Percentiles rank a stretch among this genome's conserved stretches.
Conservation (phyloP, 78 protist genomes). For the Anaeramoeba flamelloides region DNA sequence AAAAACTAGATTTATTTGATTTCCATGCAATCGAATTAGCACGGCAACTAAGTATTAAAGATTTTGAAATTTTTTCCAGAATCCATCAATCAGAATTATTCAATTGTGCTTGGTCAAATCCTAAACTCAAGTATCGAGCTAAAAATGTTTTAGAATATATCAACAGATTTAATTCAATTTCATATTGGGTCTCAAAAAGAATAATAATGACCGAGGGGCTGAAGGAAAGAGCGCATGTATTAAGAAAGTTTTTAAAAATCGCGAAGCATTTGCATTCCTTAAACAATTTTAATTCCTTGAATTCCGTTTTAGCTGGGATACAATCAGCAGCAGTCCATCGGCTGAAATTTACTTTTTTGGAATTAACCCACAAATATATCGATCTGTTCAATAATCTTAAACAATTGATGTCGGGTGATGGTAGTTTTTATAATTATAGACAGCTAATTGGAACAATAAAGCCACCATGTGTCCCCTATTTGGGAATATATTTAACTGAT, state of each 20-base stretch:
- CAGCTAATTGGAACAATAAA: background rate
- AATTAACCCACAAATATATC: background rate
- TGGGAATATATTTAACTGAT: background rate
- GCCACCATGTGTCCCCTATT: background rate
- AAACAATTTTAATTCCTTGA: background rate
- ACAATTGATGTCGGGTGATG: background rate
- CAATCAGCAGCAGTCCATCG: background rate
- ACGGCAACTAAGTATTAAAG: too few species aligned
- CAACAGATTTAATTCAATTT: background rate
- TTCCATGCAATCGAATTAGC: too few species aligned
- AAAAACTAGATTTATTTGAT: too few species aligned
- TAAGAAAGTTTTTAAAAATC: background rate
- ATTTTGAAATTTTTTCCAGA: too few species aligned
- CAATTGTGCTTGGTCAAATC: too few species aligned
- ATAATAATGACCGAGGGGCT: background rate
- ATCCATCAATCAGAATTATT: too few species aligned
- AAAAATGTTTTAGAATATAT: background rate
- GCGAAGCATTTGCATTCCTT: background rate
- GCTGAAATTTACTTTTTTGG: background rate
- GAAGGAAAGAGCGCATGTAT: background rate
- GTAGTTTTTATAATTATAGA: background rate
- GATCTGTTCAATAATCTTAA: background rate
- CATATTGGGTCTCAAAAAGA: background rate
- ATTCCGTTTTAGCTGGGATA: background rate
- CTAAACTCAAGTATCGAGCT: too few species aligned